Conservation (phyloP, 345 rosid genomes). For the Dimocarpus longan region DNA sequence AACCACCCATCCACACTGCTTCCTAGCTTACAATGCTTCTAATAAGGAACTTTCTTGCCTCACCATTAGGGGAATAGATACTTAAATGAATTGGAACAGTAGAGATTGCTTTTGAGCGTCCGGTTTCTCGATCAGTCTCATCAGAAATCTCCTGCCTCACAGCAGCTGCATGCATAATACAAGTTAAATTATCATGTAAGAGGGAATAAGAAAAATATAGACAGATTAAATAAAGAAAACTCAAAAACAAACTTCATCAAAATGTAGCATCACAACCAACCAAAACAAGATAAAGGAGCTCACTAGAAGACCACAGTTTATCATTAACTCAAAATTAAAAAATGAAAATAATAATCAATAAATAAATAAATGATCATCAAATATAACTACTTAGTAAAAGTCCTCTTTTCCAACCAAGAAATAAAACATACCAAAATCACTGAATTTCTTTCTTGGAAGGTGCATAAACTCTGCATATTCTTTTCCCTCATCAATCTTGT, state of each 20-base stretch:
- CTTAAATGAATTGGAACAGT: conserved; percentile 94
- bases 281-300: conserved; percentile 2
- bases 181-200: conserved; percentile 14
- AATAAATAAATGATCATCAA: not conserved
- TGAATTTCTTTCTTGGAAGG: conserved; percentile 79
- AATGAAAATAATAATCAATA: not conserved
- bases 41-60: conserved; percentile 25
- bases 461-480: conserved; percentile 99
- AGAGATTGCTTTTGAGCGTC: conserved; percentile 81
- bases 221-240: not conserved
- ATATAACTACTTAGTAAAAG: not conserved
- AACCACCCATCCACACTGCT: not conserved
- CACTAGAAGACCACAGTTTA: not conserved
- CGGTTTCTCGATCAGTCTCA: conserved; percentile 97
- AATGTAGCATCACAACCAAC: conserved; percentile 1
- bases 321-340: not conserved
- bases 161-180: conserved; percentile 56
- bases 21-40: not conserved
- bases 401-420: not conserved
- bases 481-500: conserved; percentile 81
- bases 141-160: conserved; percentile 88
- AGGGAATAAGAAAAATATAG: conserved; percentile 11
- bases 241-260: not conserved
- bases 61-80: conserved; percentile 92
- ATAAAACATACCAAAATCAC: conserved; percentile 71